Base-by-base conservation (phyloP, 2,329 filamentous ascomycete species). In the Pseudogymnoascus sp. region DNA sequence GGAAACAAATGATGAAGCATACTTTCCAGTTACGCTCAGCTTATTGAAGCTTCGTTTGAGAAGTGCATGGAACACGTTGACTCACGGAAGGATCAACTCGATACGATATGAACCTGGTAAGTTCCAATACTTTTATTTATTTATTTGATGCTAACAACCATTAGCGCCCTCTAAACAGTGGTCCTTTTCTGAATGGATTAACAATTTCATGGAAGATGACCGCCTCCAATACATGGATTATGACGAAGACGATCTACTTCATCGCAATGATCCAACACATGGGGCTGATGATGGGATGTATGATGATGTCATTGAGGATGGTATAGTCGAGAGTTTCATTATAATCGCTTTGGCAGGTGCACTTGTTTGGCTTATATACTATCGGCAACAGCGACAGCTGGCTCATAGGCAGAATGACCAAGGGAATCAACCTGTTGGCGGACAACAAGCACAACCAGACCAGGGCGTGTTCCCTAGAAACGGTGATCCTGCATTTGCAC, bases 31-130 rank as follows among this genome's bases (percentile, higher is more conserved):
- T 3, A 91, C 91, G 10, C 78, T 99, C 31, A 93, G 91, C 67
- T 78, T 99, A 59, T 80, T 96, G 66, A 96, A 96, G 75, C 80
- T 99, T 64, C 83, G 93, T 10, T 78, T 89, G 61, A 85, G 93
- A 65, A 96, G 91, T 73, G 95, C 91, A 70, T 99, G 95, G 95
- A 97, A 97, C 70, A 92, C 89, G 0, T 79, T 97, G 66, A 96
- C 91, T 0, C 85, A 93, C 71, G 95, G 95, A n/a, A 85, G 88
- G 18, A 85, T 97, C 66, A 96, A 97, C 71, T 91, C 90, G 14
- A 97, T 97, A 60, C 88, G 90, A 70, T 91, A 96, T 67, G 93
- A 97, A 67, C 89, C 89, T 70, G 83, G 90, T 93, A 83, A 79
- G 84, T 75, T n/a, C 34, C 31, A 10, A 4, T 37, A 11, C n/a